Conservation (phyloP, 257 asterid species). For the Scutellaria galericulata region DNA sequence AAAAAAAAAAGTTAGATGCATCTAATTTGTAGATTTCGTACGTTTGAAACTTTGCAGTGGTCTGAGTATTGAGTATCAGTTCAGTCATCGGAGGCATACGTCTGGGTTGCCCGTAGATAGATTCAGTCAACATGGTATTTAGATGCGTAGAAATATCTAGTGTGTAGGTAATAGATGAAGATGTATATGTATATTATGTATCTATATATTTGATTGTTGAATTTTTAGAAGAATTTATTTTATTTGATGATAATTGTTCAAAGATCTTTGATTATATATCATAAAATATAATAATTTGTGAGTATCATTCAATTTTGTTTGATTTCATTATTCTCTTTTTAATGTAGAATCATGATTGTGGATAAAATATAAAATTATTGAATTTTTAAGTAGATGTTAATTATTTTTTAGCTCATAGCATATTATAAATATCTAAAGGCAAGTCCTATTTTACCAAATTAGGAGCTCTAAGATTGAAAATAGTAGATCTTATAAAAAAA, state of each 20-base stretch:
- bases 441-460: neutral
- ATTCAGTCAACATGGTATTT: neutral
- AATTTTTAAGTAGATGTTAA: neutral
- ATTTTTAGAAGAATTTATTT: neutral
- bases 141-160: too few species aligned
- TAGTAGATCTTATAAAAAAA: neutral
- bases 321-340: neutral
- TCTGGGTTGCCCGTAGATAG: neutral
- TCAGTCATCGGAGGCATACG: neutral
- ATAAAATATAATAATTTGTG: neutral
- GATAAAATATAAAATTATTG: neutral
- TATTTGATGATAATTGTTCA: neutral
- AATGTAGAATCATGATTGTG: neutral
- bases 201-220: neutral
- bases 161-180: too few species aligned
- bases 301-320: neutral
- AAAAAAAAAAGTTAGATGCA: neutral
- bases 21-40: neutral
- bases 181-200: neutral
- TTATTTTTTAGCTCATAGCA: neutral
- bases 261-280: neutral
- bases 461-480: neutral
- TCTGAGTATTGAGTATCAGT: slow-evolving; percentile 14
- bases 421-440: neutral
- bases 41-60: slow-evolving; percentile 14